Evolutionary conservation across 208 protist genomes (phyloP).

Genomic region (Angomonas ambiguus): DNA sequence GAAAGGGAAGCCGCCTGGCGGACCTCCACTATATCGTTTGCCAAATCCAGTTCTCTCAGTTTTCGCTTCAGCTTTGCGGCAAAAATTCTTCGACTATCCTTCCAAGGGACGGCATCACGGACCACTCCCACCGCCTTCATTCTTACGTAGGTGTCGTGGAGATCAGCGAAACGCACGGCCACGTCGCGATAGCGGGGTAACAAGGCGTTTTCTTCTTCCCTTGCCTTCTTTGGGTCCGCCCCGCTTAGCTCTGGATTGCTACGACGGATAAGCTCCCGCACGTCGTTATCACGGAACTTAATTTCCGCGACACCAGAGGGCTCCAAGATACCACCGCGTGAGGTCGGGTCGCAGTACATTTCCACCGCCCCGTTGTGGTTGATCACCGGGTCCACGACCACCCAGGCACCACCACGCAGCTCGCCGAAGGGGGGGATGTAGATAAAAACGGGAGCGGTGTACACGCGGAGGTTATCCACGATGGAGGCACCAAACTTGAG

Average conservation of each 20-base stretch:
- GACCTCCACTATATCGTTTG: conserved; percentile 45
- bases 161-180: conserved; percentile 94
- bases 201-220: conserved; percentile 42
- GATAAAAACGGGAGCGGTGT: conserved; percentile 95
- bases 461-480: conserved; percentile 96
- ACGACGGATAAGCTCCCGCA: conserved; percentile 88
- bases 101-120: conserved; percentile 89
- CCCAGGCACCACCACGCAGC: conserved; percentile 97
- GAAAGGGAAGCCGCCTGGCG: conserved; percentile 21
- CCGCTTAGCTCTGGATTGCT: conserved; percentile 59
- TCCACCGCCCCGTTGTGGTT: conserved; percentile 95
- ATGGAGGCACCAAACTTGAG: conserved; percentile 99
- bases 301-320: conserved; percentile 94
- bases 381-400: conserved; percentile 97
- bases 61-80: conserved; percentile 91
- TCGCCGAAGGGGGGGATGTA: conserved; percentile 97
- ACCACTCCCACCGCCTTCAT: conserved; percentile 95
- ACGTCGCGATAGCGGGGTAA: conserved; percentile 92
- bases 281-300: conserved; percentile 93
- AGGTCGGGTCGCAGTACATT: conserved; percentile 95
- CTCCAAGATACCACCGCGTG: conserved; percentile 95
- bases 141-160: conserved; percentile 95
- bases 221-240: conserved; percentile 34
- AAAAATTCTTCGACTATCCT: conserved; percentile 85
- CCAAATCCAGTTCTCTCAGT: conserved; percentile 73